phyloP scores from a whole-genome alignment of 78 protist species.

The Dictyostelium purpureum region DNA sequence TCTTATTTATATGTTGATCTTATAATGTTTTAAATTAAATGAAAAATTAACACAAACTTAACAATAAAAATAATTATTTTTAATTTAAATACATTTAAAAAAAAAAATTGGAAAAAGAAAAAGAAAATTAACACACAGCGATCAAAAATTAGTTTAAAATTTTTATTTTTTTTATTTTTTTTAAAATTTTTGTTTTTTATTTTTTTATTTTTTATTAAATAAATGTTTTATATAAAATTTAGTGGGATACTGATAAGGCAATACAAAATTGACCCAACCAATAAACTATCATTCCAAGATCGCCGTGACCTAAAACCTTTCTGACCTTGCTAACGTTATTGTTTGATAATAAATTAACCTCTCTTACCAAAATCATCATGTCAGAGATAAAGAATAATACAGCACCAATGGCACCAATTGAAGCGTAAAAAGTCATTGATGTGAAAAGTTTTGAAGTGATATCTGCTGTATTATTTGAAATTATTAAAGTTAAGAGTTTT shows the following conservation, averaged over 20 bases:
- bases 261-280: conserved; percentile 79
- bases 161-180: too few species aligned
- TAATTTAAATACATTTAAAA: not conserved
- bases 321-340: conserved; percentile 27
- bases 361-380: conserved; percentile 52
- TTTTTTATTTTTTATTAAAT: not conserved
- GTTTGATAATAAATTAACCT: conserved; percentile 11
- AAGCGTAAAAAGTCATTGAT: conserved; percentile 18
- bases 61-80: not conserved
- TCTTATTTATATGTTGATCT: too few species aligned
- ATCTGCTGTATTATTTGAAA: not conserved
- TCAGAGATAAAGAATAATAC: conserved; percentile 55
- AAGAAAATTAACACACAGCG: too few species aligned
- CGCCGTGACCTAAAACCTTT: conserved; percentile 52
- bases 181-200: too few species aligned
- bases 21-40: too few species aligned
- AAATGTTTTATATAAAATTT: not conserved
- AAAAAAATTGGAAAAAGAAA: too few species aligned
- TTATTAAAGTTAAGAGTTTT: not conserved
- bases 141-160: too few species aligned
- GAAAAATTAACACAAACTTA: not conserved
- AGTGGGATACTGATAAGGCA: conserved; percentile 63
- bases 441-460: not conserved
- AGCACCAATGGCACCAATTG: conserved; percentile 65
- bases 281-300: conserved; percentile 65